A percentile compares a stretch with the other conserved stretches of the same genome.
Evolutionary conservation across 1,139 yeast genomes (phyloP).

Genomic region (Pneumocystis carinii): DNA sequence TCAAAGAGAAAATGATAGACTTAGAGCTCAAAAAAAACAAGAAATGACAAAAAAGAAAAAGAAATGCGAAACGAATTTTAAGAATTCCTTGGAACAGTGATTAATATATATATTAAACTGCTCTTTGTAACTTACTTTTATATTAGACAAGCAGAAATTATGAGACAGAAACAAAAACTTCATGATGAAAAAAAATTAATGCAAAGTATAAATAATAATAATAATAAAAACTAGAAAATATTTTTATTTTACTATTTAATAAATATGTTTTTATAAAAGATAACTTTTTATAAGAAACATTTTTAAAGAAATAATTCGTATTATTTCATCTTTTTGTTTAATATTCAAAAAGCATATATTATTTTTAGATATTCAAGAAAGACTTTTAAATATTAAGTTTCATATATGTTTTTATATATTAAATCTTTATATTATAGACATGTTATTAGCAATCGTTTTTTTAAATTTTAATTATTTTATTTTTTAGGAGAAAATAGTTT

Average conservation of each 20-base stretch:
- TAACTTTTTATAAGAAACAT: not conserved
- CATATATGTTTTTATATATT: too few relatives aligned
- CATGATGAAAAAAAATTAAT: not conserved
- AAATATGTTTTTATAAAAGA: not conserved
- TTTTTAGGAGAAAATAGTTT: not conserved
- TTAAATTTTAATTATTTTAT: not conserved
- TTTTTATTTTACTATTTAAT: not conserved
- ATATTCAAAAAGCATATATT: too few relatives aligned
- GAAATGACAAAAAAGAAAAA: not conserved
- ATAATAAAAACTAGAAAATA: not conserved
- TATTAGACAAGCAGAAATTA: not conserved
- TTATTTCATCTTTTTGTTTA: too few relatives aligned
- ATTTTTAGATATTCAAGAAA: too few relatives aligned
- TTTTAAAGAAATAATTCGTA: not conserved
- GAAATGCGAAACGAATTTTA: not conserved
- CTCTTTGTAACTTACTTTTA: not conserved
- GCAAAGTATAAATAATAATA: not conserved
- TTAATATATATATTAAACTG: not conserved
- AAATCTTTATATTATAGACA: too few relatives aligned
- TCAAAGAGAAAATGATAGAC: not conserved
- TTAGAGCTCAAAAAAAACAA: not conserved
- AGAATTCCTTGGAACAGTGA: not conserved
- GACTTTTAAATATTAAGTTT: too few relatives aligned
- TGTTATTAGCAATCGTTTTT: too few relatives aligned
- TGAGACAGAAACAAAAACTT: not conserved